A percentile compares a stretch with the other conserved stretches of the same genome.
Evolutionary conservation across 805 yeast genomes (phyloP).

Genomic region (Barnettozyma wickerhamii): DNA sequence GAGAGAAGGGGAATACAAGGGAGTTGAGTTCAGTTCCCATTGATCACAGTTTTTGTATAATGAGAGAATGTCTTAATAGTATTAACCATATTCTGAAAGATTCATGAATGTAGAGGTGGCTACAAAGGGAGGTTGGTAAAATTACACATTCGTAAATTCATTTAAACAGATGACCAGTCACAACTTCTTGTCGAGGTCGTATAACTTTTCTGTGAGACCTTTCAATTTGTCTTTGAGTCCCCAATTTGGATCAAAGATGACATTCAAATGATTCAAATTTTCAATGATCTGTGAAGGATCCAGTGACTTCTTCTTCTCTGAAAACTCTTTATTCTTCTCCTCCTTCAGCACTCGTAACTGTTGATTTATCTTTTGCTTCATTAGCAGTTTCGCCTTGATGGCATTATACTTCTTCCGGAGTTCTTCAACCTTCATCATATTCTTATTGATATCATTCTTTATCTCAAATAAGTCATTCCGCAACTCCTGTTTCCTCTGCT

Average conservation of each 20-base stretch:
- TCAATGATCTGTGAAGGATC: constrained; percentile 10
- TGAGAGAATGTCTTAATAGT: no score
- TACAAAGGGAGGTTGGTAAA: neutral
- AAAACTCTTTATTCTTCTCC: neutral
- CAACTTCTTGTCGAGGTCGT: constrained; percentile 4
- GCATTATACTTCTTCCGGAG: constrained; percentile 22
- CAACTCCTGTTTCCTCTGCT: no score
- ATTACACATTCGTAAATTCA: no score
- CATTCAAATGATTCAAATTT: constrained; percentile 27
- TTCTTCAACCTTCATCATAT: constrained; percentile 24
- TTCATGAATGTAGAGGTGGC: no score
- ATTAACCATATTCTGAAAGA: no score
- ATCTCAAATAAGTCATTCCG: constrained; percentile 29
- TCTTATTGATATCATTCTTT: constrained; percentile 25
- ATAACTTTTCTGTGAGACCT: constrained; percentile 11
- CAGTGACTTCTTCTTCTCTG: neutral
- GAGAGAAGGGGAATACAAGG: no score
- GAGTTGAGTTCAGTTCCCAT: no score
- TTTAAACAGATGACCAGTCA: no score
- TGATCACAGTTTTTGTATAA: no score
- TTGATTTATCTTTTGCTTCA: constrained; percentile 17
- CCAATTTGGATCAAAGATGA: constrained; percentile 25
- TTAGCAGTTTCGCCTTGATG: constrained; percentile 15
- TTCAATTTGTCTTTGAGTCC: constrained; percentile 16
- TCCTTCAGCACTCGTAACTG: constrained; percentile 8